Conservation (phyloP, 345 rosid genomes). For the Salix viminalis region DNA sequence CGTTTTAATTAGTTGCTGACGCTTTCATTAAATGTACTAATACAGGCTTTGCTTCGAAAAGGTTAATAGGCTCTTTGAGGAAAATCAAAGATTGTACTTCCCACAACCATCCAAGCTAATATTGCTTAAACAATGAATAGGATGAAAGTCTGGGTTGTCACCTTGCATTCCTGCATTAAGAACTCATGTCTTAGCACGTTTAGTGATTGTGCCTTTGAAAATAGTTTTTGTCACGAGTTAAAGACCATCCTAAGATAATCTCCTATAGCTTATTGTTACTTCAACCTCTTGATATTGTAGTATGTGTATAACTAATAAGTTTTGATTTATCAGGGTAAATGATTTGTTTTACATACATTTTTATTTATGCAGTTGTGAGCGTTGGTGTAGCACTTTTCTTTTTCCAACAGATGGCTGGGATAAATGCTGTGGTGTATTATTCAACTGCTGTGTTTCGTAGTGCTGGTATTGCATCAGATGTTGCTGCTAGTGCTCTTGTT, state of each 20-base stretch:
- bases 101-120: not conserved
- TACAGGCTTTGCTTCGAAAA: not conserved
- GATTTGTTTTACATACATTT: not conserved
- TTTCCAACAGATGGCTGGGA: constrained; percentile 97
- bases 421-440: constrained; percentile 97
- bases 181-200: not conserved
- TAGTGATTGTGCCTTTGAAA: not conserved
- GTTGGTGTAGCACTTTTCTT: constrained; percentile 97
- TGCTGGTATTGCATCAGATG: constrained; percentile 88
- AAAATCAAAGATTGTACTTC: not conserved
- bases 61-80: not conserved
- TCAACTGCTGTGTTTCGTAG: constrained; percentile 93
- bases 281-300: not conserved
- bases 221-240: not conserved
- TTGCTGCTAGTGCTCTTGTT: constrained; percentile 98
- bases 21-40: not conserved
- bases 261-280: not conserved
- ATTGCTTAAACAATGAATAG: not conserved
- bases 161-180: not conserved
- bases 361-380: constrained; percentile 71
- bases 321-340: not conserved
- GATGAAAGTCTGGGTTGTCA: not conserved
- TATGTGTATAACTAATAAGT: constrained; percentile 2
- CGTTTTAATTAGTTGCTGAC: not conserved
- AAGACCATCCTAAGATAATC: not conserved